Base-by-base conservation (phyloP, 2,329 filamentous ascomycete genomes). In the Metarhizium brunneum region DNA sequence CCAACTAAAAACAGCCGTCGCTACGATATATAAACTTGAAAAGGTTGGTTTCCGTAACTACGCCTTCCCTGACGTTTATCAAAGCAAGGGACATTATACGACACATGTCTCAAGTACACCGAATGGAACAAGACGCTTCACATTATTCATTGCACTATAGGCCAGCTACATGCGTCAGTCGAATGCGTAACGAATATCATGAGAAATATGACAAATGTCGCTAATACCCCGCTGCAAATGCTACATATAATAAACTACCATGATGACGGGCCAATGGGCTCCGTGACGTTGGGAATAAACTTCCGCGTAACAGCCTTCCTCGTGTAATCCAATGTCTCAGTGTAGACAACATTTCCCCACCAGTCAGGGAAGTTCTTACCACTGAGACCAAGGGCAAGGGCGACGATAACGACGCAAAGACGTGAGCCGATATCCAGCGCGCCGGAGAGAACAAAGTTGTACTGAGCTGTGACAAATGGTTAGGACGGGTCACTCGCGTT, bases 371-470 rank as follows among this genome's bases (percentile, higher is more conserved):
- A 56, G 13, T 49, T 54, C 32, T 40, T 48, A 6, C 48, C 49
- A 30, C 48, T 43, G 7, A 61, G 48, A 30, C 56, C 56, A 49
- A 80, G 69, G 25, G 72, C 69, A 16, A 80, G 65, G 13, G 59
- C 61, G 60, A 80, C 78, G 38, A 83, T 73, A 30, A 83, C 64
- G 49, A 83, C 75, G n/a, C 77, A 75, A 10, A 84, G 64, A 1
- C 76, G 77, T 0, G 81, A 73, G 20, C 80, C 81, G 48, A 77
- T 76, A 53, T 83, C 80, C 32, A 84, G 69, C 2, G 76, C 79
- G 0, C 80, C 81, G 8, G 80, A 81, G 0, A 80, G 71, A 52
- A 82, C 72, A 57, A 82, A 84, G 68, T 83, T 84, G 70, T 82
- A 84, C 36, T 58, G 53, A 35, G 30, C 58, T 60, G 50, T 4